Evolutionary conservation across 106 monocot species (phyloP), one percentile per base, ranked within the genome.

Genomic region (Phalaenopsis equestris): DNA sequence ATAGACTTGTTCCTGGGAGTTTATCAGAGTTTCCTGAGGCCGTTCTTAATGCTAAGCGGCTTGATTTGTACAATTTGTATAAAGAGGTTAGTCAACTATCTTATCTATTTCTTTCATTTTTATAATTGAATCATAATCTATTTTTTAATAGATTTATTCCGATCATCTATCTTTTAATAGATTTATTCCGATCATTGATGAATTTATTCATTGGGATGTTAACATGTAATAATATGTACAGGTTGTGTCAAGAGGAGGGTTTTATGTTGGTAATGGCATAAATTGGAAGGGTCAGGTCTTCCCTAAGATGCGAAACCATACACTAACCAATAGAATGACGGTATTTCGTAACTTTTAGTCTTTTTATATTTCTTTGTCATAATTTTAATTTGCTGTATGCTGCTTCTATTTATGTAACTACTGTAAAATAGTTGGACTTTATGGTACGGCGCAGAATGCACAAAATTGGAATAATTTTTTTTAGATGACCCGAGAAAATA

Each of bases 211-310:
- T 41, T 17, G 15, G 74, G 67, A 78, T 86, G 41, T 47, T 21
- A 17, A 57, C 14, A 73, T 61, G 8, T 47, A 18, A 55, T 6
- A 76, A 67, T 64, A 70, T 3, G 38, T 73, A 30, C 85, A 95
- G 95, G 95, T 95, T 11, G 95, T 95, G 43, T 92, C 95, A 24
- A 95, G 95, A 79, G 95, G 95, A 72, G 95, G 95, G 11, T 95
- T 95, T 84, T 89, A 93, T 80, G 95, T 95, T 41, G 95, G 95
- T 16, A 95, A 95, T 85, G 95, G 95, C 42, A 95, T 95, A 68
- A 95, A 95, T 77, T 95, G 95, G 95, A 95, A 95, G 72, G 95
- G 95, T 0, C 95, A 95, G 80, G 95, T 95, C 67, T 95, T 95
- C 81, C 90, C 95, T 46, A 95, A 95, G 82, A 95, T 95, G 95